Conservation (phyloP, 352 stramenopile species). For the Phytopythium montanum region DNA sequence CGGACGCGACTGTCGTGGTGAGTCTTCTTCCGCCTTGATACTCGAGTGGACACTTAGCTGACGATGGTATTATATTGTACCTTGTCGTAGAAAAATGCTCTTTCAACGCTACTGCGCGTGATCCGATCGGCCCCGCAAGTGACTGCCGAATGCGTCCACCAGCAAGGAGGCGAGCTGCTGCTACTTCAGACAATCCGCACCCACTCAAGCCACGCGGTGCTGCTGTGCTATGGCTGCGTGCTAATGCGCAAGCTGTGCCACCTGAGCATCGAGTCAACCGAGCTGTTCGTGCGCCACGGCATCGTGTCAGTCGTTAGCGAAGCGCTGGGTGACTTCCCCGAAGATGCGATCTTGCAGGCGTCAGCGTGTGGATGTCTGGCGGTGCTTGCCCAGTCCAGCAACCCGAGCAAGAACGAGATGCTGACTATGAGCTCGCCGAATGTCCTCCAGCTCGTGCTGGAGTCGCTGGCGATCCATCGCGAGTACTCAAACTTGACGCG, state of each 20-base stretch:
- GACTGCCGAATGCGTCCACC: constrained; percentile 60
- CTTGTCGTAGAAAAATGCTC: constrained; percentile 51
- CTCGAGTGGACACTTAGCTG: neutral
- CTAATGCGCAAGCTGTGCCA: constrained; percentile 74
- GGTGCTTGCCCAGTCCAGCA: constrained; percentile 51
- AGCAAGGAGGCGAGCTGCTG: constrained; percentile 49
- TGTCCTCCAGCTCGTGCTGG: constrained; percentile 39
- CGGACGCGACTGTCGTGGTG: constrained; percentile 45
- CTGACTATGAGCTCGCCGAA: constrained; percentile 32
- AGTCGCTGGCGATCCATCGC: constrained; percentile 45
- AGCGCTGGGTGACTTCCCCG: constrained; percentile 44
- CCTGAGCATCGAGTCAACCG: constrained; percentile 53
- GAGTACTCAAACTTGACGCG: constrained; percentile 73
- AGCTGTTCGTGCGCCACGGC: constrained; percentile 60
- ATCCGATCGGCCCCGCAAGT: constrained; percentile 60
- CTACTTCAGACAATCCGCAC: constrained; percentile 55
- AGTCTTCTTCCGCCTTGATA: constrained; percentile 5
- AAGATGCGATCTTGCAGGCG: constrained; percentile 67
- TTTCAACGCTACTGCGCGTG: constrained; percentile 57
- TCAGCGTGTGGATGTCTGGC: constrained; percentile 62
- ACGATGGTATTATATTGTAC: neutral
- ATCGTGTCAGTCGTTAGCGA: constrained; percentile 49
- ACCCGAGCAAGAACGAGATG: constrained; percentile 59
- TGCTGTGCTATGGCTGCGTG: constrained; percentile 74
- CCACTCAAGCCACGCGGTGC: constrained; percentile 55